Evolutionary conservation across 371 early-diverging fungal genomes (phyloP), one percentile per base, ranked within the genome.

Genomic region (Haplosporangium sp.): DNA sequence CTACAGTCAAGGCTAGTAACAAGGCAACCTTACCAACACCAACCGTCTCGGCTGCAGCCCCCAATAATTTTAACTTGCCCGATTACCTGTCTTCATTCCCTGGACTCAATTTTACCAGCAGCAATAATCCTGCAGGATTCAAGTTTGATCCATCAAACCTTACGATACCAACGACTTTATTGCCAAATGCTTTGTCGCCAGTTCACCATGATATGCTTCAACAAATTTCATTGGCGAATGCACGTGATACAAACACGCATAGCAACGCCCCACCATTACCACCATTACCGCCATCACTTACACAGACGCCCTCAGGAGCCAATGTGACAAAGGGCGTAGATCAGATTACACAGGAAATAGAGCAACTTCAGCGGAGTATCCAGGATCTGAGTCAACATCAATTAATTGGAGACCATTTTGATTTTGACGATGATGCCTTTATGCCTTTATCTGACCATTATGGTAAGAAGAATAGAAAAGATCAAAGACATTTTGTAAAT

Each of bases 161-260:
- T 1, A 39, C 61, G 15, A 77, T 77, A 34, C 77, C 77, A 20
- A 72, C 77, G 17, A 52, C 69, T 4, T 65, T 77, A 2, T 65
- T 77, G 52, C 77, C 77, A 1, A 77, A 72, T 44, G 59, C 62
- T 0, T 39, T 77, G 11, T 65, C 66, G 2, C 69, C 77, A 3
- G 56, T 68, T 10, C 77, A 77, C 17, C 77, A 77, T 4, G 77
- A 77, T 13, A 69, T 77, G 69, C 69, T 77, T 13, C 69, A 65
- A 6, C 59, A 64, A 0, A 72, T 77, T 13, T 68, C 77, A 27
- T 68, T 40, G 37, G 77, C 72, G 10, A 77, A 72, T 57, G 72
- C 69, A 0, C 65, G 50, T 4, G 72, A 68, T 15, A 63, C 52
- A 0, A 52, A 19, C 17, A 62, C 53, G 1, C 65, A 60, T 15